Evolutionary conservation across 768 basidiomycete species (phyloP), one percentile per base, ranked within the genome.

Genomic region (Xerocomellus amylosporus): DNA sequence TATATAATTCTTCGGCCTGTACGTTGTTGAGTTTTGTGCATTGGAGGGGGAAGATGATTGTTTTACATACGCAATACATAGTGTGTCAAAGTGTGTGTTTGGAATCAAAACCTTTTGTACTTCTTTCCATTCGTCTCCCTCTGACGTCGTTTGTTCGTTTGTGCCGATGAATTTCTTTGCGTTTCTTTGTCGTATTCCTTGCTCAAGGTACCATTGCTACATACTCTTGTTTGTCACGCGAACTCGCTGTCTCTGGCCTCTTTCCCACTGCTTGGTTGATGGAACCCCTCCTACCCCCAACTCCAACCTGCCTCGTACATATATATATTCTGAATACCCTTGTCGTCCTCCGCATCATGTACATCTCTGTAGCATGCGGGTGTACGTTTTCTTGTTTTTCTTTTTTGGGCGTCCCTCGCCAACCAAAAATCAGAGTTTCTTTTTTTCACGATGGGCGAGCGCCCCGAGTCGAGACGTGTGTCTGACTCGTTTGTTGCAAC

Each of bases 361-460:
- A 44, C 46, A 8, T 55, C 59, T 36, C 59, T 75, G 73, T 76
- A 75, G 71, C 75, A 73, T 74, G 74, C 68, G 74, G 58, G 72
- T 76, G 73, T 76, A 75, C 64, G 40, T 24, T 14, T 33, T 10
- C 4, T 63, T 7, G 40, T 31, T 44, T 42, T 5, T 10, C 19
- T 20, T n/a, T n/a, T n/a, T 14, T 8, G n/a, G n/a, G 28, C 30
- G 30, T 30, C 14, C 9, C 12, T 8, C 8, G 14, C 19, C 44
- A 14, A 20, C 17, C 14, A 5, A 34, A 34, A 34, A 34, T 14
- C 33, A 24, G 33, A 15, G 33, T 33, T 33, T 15, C 14, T 34
- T 34, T 14, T 6, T 34, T 34, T 34, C 14, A 34, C 14, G 13
- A 15, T 30, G 24, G 24, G 24, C 24, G 24, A 24, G 24, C 24